Conservation (phyloP, 2,329 filamentous ascomycete species). For the Ophiobolus disseminans region DNA sequence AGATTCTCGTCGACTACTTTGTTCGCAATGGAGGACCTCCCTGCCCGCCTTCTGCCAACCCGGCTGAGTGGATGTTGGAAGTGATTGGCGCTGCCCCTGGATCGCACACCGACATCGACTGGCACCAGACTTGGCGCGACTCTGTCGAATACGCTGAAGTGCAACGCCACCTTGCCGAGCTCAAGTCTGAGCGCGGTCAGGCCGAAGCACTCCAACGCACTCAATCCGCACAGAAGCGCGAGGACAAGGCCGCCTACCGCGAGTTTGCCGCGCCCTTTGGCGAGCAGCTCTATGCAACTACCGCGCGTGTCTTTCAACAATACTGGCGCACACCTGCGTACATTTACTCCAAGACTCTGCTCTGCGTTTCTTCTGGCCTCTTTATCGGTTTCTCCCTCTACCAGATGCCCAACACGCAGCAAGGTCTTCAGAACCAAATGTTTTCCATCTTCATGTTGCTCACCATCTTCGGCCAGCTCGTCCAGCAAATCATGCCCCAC, state of each 20-base stretch:
- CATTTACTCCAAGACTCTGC: conserved; percentile 80
- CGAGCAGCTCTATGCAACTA: conserved; percentile 71
- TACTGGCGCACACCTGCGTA: conserved; percentile 91
- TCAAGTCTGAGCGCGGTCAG: conserved; percentile 51
- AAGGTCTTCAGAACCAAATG: conserved; percentile 85
- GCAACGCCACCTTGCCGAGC: conserved; percentile 55
- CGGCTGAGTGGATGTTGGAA: conserved; percentile 80
- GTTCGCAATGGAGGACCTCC: conserved; percentile 71
- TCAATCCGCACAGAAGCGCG: conserved; percentile 49
- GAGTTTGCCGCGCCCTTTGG: conserved; percentile 83
- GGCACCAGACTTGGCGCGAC: conserved; percentile 58
- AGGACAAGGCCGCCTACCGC: conserved; percentile 65
- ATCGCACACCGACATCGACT: conserved; percentile 58
- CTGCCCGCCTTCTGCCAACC: conserved; percentile 75
- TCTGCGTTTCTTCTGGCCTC: conserved; percentile 70
- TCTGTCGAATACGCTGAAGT: conserved; percentile 55
- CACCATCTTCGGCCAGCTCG: conserved; percentile 80
- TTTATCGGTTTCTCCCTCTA: conserved; percentile 87
- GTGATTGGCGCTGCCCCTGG: conserved; percentile 62
- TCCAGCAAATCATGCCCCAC: conserved; percentile 84
- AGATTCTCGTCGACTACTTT: conserved; percentile 75
- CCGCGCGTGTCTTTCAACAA: conserved; percentile 81
- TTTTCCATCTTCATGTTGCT: conserved; percentile 84
- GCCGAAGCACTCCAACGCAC: conserved; percentile 43
- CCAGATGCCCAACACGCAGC: conserved; percentile 72